Conservation (phyloP, 352 stramenopile species). For the Plasmopara muralis region DNA sequence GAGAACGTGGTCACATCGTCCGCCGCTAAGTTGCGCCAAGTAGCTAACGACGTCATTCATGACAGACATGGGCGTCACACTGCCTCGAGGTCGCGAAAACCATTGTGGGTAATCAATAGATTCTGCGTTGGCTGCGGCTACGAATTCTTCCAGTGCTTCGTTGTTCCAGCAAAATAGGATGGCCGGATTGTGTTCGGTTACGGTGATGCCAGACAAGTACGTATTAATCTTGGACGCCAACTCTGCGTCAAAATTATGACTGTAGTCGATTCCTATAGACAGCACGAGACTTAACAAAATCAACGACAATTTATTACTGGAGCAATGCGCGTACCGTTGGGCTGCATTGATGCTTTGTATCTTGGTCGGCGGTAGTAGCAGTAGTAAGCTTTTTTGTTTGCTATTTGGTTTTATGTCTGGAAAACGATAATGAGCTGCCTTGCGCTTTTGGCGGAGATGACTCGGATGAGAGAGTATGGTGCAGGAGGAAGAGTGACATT, state of each 20-base stretch:
- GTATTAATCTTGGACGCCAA: constrained; percentile 28
- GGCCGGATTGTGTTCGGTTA: constrained; percentile 35
- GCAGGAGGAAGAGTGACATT: constrained; percentile 19
- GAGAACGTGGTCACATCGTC: constrained; percentile 29
- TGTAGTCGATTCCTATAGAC: constrained; percentile 18
- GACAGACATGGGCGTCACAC: constrained; percentile 27
- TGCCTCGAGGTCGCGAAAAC: constrained; percentile 31
- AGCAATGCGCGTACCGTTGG: constrained; percentile 21
- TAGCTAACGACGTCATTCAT: constrained; percentile 33
- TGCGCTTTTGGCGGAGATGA: constrained; percentile 5
- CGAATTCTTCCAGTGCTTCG: constrained; percentile 32
- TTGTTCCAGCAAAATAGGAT: constrained; percentile 35
- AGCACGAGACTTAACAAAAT: background rate
- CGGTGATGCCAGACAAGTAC: constrained; percentile 26
- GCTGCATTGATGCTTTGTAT: constrained; percentile 22
- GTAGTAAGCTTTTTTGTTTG: background rate
- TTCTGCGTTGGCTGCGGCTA: constrained; percentile 26
- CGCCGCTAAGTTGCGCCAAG: constrained; percentile 32
- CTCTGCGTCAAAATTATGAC: constrained; percentile 21
- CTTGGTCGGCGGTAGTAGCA: constrained; percentile 1
- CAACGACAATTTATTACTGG: constrained; percentile 6
- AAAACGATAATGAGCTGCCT: constrained; percentile 16
- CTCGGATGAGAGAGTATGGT: constrained; percentile 24
- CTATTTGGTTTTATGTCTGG: constrained; percentile 9
- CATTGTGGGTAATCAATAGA: constrained; percentile 24